Conservation (phyloP, 345 rosid genomes). For the Orychophragmus violaceus region DNA sequence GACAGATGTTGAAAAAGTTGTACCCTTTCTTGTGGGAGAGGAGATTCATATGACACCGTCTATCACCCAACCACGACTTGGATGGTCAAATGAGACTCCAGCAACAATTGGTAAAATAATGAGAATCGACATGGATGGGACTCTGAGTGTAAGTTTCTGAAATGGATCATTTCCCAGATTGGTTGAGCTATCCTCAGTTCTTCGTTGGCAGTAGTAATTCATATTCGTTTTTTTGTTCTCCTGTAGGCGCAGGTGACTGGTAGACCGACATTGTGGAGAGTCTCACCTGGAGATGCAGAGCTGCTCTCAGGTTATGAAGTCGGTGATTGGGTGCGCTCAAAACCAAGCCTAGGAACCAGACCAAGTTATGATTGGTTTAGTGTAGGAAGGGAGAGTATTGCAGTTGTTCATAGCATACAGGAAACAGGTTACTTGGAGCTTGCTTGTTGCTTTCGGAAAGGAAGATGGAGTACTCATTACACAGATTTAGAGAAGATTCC, state of each 20-base stretch:
- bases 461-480: conserved; percentile 67
- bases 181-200: background rate
- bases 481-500: conserved; percentile 85
- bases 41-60: conserved; percentile 78
- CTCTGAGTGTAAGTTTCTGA: conserved; percentile 70
- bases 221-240: conserved; percentile 15
- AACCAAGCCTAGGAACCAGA: conserved; percentile 80
- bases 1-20: conserved; percentile 86
- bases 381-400: conserved; percentile 80
- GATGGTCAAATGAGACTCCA: conserved; percentile 96
- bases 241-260: conserved; percentile 80
- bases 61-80: conserved; percentile 82
- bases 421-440: conserved; percentile 84
- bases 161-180: background rate
- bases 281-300: conserved; percentile 98
- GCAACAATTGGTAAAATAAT: conserved; percentile 83
- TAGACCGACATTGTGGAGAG: conserved; percentile 71
- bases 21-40: conserved; percentile 82
- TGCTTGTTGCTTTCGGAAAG: conserved; percentile 94
- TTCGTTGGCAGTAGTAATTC: background rate
- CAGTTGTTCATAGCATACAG: conserved; percentile 90
- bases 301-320: conserved; percentile 94
- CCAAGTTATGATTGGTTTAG: conserved; percentile 94
- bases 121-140: conserved; percentile 95
- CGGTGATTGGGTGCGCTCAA: conserved; percentile 97